Percentiles rank a stretch among this genome's conserved stretches.
These are phyloP conservation scores for Canariomyces notabilis DNA, from an alignment of 2,329 filamentous ascomycete species.

Conservation along the genomic window DNA sequence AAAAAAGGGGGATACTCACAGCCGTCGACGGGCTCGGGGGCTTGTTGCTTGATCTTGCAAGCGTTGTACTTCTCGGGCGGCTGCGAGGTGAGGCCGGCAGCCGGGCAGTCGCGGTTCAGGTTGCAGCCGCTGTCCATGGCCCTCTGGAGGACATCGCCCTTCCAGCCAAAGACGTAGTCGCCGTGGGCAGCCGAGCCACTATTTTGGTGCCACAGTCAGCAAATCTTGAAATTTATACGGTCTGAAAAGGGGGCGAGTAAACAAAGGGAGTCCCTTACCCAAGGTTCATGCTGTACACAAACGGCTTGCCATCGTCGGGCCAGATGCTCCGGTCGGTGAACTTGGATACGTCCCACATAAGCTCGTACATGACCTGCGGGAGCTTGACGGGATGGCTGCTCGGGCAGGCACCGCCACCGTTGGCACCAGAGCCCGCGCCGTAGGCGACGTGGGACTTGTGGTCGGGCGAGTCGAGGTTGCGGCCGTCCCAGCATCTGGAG, in stretches of 20 bases:
- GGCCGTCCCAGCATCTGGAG: constrained; percentile 44
- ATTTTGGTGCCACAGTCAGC: constrained; percentile 3
- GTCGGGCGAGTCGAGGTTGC: constrained; percentile 38
- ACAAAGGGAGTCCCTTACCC: constrained; percentile 28
- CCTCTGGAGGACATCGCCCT: constrained; percentile 43
- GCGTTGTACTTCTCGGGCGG: constrained; percentile 41
- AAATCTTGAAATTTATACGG: neutral
- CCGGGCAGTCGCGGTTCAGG: constrained; percentile 41
- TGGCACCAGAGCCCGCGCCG: constrained; percentile 39
- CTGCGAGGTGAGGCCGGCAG: constrained; percentile 42
- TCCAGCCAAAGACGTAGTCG: constrained; percentile 50
- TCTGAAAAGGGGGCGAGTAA: neutral
- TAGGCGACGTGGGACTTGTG: constrained; percentile 42
- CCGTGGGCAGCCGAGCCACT: constrained; percentile 44
- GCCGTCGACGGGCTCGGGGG: constrained; percentile 45
- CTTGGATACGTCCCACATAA: constrained; percentile 42
- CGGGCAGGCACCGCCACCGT: constrained; percentile 43
- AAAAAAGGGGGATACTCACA: constrained; percentile 38
- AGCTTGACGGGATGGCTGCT: constrained; percentile 42
- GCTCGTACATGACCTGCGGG: constrained; percentile 45
- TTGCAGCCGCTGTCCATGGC: constrained; percentile 45
- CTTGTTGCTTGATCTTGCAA: constrained; percentile 43
- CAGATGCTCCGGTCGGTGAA: constrained; percentile 40
- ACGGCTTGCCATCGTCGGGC: constrained; percentile 38
- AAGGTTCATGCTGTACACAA: constrained; percentile 41